phyloP scores from a whole-genome alignment of 2,329 filamentous ascomycete genomes.

The Calonectria multiphialidica region DNA sequence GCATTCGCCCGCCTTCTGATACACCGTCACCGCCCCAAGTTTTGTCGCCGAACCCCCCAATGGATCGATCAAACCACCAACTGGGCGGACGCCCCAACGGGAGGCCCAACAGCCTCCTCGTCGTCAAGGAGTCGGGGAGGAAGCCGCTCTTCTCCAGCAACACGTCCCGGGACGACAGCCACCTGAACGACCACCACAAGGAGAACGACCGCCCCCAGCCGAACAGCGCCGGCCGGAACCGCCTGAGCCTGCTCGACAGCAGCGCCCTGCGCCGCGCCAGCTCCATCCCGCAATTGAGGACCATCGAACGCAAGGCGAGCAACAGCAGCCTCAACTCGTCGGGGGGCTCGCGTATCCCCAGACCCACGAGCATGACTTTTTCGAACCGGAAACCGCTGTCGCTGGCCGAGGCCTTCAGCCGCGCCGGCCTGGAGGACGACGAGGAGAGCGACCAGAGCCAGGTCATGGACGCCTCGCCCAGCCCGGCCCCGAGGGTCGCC shows the following conservation, averaged over 20 bases:
- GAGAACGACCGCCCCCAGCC: slow-evolving; percentile 33
- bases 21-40: slow-evolving; percentile 18
- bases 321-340: slow-evolving; percentile 40
- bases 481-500: slow-evolving; percentile 62
- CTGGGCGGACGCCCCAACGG: slow-evolving; percentile 33
- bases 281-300: slow-evolving; percentile 21
- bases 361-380: slow-evolving; percentile 41
- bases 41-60: slow-evolving; percentile 22
- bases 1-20: slow-evolving; percentile 30
- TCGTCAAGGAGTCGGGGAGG: slow-evolving; percentile 55
- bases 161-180: slow-evolving; percentile 33
- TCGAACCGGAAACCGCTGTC: slow-evolving; percentile 51
- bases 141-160: slow-evolving; percentile 53
- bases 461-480: slow-evolving; percentile 60
- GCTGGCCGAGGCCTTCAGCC: slow-evolving; percentile 56
- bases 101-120: slow-evolving; percentile 43
- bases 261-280: slow-evolving; percentile 36
- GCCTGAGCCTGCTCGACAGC: slow-evolving; percentile 22
- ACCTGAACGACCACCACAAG: slow-evolving; percentile 34
- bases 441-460: slow-evolving; percentile 41
- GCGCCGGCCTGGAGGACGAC: slow-evolving; percentile 47
- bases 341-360: slow-evolving; percentile 51
- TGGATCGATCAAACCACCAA: slow-evolving; percentile 43
- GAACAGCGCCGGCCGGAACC: slow-evolving; percentile 21
- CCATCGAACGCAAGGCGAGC: slow-evolving; percentile 41